Percentiles rank a stretch among this genome's conserved stretches.
These are phyloP conservation scores for Globisporangium acanthophoron DNA, from an alignment of 352 stramenopile genomes.

Conservation along the genomic window DNA sequence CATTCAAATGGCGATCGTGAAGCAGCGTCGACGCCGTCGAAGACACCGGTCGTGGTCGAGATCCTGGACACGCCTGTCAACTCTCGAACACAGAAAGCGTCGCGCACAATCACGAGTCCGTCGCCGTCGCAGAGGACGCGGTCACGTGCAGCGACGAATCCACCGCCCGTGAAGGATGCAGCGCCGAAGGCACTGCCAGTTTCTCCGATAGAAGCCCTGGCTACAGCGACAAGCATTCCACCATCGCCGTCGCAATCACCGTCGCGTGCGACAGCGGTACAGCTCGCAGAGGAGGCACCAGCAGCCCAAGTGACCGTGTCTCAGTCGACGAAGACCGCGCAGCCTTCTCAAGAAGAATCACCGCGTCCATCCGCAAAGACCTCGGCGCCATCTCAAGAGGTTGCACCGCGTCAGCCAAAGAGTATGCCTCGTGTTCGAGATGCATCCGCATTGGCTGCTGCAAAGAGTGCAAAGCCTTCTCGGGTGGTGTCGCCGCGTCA, in stretches of 20 bases:
- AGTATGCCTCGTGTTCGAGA: background rate
- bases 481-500: background rate
- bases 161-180: background rate
- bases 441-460: background rate
- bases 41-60: background rate
- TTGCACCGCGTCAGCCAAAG: background rate
- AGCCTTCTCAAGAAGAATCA: background rate
- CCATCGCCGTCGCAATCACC: no score
- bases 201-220: background rate
- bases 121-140: background rate
- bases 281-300: background rate
- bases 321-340: background rate
- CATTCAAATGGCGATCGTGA: background rate
- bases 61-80: background rate
- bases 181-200: background rate
- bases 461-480: background rate
- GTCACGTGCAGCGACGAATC: background rate
- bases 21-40: background rate
- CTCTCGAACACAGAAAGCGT: background rate
- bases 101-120: background rate
- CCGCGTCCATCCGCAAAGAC: background rate
- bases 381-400: background rate
- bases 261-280: background rate
- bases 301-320: background rate
- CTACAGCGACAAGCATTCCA: background rate